Conservation (phyloP, 2,329 filamentous ascomycete species). For the Diaporthe velutina region DNA sequence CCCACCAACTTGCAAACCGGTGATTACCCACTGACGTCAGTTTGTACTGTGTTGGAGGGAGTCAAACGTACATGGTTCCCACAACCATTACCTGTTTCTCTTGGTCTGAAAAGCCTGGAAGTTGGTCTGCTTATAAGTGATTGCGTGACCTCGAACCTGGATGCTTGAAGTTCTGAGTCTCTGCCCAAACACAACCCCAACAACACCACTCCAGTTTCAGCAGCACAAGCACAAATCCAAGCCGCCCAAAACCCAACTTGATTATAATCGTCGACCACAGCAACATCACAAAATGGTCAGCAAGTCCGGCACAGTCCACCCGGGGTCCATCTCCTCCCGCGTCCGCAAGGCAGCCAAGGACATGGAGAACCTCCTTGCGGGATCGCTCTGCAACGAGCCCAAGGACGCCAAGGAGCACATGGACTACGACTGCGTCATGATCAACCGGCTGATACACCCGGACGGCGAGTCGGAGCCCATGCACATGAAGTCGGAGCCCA, state of each 20-base stretch:
- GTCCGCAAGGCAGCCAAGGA: slow-evolving; percentile 36
- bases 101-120: background rate
- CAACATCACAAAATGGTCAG: background rate
- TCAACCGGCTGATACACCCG: slow-evolving; percentile 36
- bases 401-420: slow-evolving; percentile 31
- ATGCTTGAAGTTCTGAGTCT: background rate
- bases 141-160: slow-evolving; percentile 1
- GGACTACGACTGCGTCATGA: slow-evolving; percentile 32
- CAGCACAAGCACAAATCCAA: background rate
- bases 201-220: background rate
- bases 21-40: slow-evolving; percentile 22
- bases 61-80: slow-evolving; percentile 18
- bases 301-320: slow-evolving; percentile 15
- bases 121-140: background rate
- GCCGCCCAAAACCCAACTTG: background rate
- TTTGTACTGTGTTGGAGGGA: background rate
- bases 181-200: background rate
- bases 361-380: slow-evolving; percentile 31
- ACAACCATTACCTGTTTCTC: slow-evolving; percentile 24
- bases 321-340: slow-evolving; percentile 8
- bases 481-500: slow-evolving; percentile 25
- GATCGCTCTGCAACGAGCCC: slow-evolving; percentile 30
- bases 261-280: background rate
- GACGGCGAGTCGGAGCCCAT: slow-evolving; percentile 24
- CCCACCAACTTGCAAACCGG: background rate